phyloP scores from a whole-genome alignment of 805 yeast genomes.

The Kluyveromyces starmeri region DNA sequence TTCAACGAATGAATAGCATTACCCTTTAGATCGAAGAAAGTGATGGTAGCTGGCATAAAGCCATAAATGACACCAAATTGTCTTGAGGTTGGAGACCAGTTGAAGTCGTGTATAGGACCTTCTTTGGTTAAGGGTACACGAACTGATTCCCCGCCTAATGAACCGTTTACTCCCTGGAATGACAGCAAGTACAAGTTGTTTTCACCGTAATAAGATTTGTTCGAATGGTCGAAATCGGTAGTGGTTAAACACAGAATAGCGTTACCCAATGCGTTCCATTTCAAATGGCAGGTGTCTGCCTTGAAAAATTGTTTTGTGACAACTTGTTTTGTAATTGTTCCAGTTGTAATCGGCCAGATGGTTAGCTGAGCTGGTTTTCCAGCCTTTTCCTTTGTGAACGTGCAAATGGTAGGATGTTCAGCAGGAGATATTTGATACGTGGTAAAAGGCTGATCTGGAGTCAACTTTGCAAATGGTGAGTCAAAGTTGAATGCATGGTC shows the following conservation, averaged over 20 bases:
- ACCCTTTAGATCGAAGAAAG: slow-evolving; percentile 92
- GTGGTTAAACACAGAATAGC: slow-evolving; percentile 88
- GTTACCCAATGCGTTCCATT: slow-evolving; percentile 93
- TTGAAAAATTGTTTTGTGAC: slow-evolving; percentile 86
- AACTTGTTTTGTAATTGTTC: slow-evolving; percentile 52
- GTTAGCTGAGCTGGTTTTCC: slow-evolving; percentile 88
- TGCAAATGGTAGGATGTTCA: slow-evolving; percentile 78
- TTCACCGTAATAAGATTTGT: slow-evolving; percentile 94
- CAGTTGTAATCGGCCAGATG: slow-evolving; percentile 43
- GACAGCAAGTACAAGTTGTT: slow-evolving; percentile 74
- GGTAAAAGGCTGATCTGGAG: slow-evolving; percentile 34
- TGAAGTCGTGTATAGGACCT: slow-evolving; percentile 95
- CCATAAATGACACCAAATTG: slow-evolving; percentile 98
- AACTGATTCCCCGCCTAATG: slow-evolving; percentile 86
- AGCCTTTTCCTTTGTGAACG: slow-evolving; percentile 76
- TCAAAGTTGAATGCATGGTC: slow-evolving; percentile 34
- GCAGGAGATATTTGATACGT: slow-evolving; percentile 75
- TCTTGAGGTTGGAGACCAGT: slow-evolving; percentile 94
- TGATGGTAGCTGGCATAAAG: slow-evolving; percentile 93
- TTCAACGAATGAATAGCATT: slow-evolving; percentile 76
- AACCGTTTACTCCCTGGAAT: slow-evolving; percentile 44
- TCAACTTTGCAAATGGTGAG: slow-evolving; percentile 51
- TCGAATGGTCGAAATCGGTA: slow-evolving; percentile 90
- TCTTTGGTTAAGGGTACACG: slow-evolving; percentile 81
- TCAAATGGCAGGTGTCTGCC: slow-evolving; percentile 86